A percentile compares a stretch with the other conserved stretches of the same genome.
Evolutionary conservation across 2,329 filamentous ascomycete species (phyloP).

Genomic region (Epichloe glyceriae): DNA sequence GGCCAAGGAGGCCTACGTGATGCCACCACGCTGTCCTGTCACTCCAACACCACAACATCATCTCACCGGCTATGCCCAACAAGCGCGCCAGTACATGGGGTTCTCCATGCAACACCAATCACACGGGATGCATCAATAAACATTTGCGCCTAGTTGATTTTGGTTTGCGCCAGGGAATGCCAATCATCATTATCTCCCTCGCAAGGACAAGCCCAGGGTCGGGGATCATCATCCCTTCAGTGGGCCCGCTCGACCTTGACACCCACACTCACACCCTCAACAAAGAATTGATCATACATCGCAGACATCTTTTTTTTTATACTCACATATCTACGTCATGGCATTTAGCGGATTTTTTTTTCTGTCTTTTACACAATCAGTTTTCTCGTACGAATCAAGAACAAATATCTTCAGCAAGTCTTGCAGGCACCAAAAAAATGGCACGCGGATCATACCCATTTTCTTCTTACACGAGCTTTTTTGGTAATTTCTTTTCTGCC

Average conservation of each 20-base stretch:
- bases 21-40: slow-evolving; percentile 45
- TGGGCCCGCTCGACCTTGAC: slow-evolving; percentile 5
- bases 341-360: slow-evolving; percentile 33
- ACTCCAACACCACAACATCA: slow-evolving; percentile 41
- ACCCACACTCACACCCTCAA: not conserved
- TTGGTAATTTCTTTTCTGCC: slow-evolving; percentile 10
- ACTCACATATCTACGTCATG: slow-evolving; percentile 23
- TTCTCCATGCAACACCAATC: slow-evolving; percentile 27
- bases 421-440: slow-evolving; percentile 27
- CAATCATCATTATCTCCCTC: not conserved
- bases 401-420: slow-evolving; percentile 19
- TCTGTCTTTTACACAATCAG: not conserved
- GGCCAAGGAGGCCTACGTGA: slow-evolving; percentile 33
- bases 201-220: not conserved
- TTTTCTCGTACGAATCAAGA: slow-evolving; percentile 14
- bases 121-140: slow-evolving; percentile 27
- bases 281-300: not conserved
- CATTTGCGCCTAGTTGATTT: slow-evolving; percentile 13
- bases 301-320: not conserved
- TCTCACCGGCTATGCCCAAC: slow-evolving; percentile 20
- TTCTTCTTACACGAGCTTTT: slow-evolving; percentile 9
- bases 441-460: slow-evolving; percentile 24
- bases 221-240: not conserved
- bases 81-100: slow-evolving; percentile 21
- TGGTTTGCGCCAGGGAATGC: not conserved